These are phyloP conservation scores for Talaromyces islandicus DNA, from an alignment of 2,329 filamentous ascomycete species.

Conservation along the genomic window DNA sequence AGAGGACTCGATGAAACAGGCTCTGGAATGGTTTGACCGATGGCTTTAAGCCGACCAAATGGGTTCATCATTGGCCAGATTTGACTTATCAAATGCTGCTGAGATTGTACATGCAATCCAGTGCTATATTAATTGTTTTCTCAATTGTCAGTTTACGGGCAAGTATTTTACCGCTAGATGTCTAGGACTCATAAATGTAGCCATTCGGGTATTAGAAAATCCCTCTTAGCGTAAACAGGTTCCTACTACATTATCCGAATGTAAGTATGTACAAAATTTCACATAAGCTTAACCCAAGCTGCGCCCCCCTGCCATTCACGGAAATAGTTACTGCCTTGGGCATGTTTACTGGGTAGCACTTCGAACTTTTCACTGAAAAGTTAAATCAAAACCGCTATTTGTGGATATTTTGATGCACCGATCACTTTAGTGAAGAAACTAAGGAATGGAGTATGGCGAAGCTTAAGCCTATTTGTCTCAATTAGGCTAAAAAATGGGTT, in stretches of 20 bases:
- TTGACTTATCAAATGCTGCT: neutral
- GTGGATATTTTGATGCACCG: neutral
- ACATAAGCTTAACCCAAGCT: neutral
- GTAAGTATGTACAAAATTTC: neutral
- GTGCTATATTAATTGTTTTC: neutral
- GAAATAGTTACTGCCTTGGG: neutral
- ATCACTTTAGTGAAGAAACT: neutral
- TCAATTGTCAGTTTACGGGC: neutral
- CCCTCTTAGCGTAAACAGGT: neutral
- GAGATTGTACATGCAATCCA: neutral
- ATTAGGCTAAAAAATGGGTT: neutral
- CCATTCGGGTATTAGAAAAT: neutral
- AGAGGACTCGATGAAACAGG: conserved; percentile 30
- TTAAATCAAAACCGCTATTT: neutral
- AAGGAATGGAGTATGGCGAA: neutral
- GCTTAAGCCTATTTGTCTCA: neutral
- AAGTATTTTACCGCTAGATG: neutral
- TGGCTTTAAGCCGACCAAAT: conserved; percentile 11
- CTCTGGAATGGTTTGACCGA: conserved; percentile 17
- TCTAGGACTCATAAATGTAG: neutral
- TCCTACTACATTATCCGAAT: neutral
- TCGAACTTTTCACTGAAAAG: neutral
- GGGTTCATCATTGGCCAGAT: neutral
- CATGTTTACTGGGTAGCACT: neutral
- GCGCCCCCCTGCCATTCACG: neutral